Evolutionary conservation across 1,284 basidiomycete species (phyloP), one percentile per base, ranked within the genome.

Genomic region (Ceratobasidium sp.): DNA sequence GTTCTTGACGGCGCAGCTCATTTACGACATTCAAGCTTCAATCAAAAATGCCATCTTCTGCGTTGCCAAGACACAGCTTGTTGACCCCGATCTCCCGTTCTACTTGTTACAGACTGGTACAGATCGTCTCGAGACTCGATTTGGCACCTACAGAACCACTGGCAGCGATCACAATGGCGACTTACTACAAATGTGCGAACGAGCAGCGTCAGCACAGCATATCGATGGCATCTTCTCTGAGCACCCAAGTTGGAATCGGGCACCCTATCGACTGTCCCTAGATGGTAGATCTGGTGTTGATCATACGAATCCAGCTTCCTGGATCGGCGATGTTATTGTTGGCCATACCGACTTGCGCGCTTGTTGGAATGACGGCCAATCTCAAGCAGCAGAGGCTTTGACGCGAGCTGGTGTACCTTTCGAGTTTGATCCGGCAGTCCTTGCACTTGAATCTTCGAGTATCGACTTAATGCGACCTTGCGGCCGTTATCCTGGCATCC

Each of bases 41-140:
- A 71, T 80, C 59, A 81, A 81, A 73, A 80, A 79, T 36, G 64
- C 64, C 4, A 48, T 78, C 8, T 80, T 81, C 60, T 78, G 76
- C 56, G 60, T 79, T 1, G 78, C 79, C 2, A 80, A 80, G 51
- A 80, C 80, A 33, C 77, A 81, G 74, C 2, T 59, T 0, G 41
- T 79, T 7, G 78, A 81, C 41, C 59, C 67, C 0, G 69, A 4
- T 0, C 44, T 62, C 6, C 56, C 66, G 0, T 78, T 80, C 66
- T 78, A 79, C 53, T 33, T 79, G 15, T 77, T 78, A 19, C 53
- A 75, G 24, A 41, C 50, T 29, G 80, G 80, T 1, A 77, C 78
- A 24, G 79, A 81, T 57, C 62, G 74, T 0, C 60, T 81, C 0
- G 81, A 81, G 71, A 53, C 24, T 0, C 60, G 76, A 0, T 81